Percentiles rank a stretch among this genome's conserved stretches.
These are phyloP conservation scores for Xerocomus brunneocitrinus DNA, from an alignment of 768 basidiomycete genomes.

Conservation along the genomic window DNA sequence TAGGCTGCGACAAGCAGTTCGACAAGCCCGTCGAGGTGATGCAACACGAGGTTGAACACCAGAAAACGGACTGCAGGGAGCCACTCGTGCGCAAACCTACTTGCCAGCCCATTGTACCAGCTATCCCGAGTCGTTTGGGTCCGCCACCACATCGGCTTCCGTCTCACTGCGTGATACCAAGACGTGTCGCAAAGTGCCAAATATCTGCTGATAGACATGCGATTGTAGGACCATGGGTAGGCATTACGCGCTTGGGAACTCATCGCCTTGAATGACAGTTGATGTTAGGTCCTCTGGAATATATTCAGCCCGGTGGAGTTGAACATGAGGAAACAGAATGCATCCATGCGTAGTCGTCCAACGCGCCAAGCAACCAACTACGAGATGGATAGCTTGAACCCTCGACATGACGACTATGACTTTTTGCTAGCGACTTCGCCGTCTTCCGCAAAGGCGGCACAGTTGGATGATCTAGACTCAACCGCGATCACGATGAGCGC, in stretches of 20 bases:
- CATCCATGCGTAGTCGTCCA: constrained; percentile 34
- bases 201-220: constrained; percentile 52
- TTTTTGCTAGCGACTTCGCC: constrained; percentile 42
- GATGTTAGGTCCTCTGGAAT: constrained; percentile 42
- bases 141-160: constrained; percentile 43
- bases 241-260: constrained; percentile 11
- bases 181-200: constrained; percentile 38
- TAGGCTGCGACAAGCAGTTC: constrained; percentile 54
- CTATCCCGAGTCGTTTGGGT: constrained; percentile 30
- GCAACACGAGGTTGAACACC: constrained; percentile 45
- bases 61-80: constrained; percentile 17
- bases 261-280: not conserved
- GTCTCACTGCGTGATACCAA: constrained; percentile 46
- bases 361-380: constrained; percentile 13
- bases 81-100: constrained; percentile 23
- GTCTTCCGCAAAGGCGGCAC: constrained; percentile 37
- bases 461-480: constrained; percentile 47
- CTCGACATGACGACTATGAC: constrained; percentile 45
- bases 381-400: constrained; percentile 10
- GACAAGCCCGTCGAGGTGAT: constrained; percentile 42
- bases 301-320: constrained; percentile 37
- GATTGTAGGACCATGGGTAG: constrained; percentile 51
- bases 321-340: constrained; percentile 40
- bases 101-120: constrained; percentile 33
- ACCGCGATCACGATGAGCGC: constrained; percentile 43